Evolutionary conservation across 768 basidiomycete genomes (phyloP).

Genomic region (Boletus huronensis): DNA sequence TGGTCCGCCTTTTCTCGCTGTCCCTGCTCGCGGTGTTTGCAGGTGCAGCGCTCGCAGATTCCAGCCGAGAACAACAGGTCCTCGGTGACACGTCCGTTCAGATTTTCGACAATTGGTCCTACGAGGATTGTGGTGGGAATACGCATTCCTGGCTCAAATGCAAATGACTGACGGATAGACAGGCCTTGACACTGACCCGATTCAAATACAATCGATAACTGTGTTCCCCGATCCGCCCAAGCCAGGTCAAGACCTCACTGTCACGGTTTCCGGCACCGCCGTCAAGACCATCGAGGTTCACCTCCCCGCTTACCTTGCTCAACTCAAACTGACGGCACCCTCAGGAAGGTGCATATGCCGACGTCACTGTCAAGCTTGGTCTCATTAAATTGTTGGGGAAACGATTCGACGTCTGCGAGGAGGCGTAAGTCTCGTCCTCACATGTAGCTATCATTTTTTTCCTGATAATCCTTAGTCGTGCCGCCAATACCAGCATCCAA

Average conservation of each 20-base stretch:
- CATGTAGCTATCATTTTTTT: background rate
- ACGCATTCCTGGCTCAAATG: conserved; percentile 5
- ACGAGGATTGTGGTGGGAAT: conserved; percentile 68
- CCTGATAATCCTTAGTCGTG: conserved; percentile 45
- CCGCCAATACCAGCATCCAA: conserved; percentile 70
- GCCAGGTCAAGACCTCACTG: conserved; percentile 85
- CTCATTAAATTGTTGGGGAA: conserved; percentile 84
- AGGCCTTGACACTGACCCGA: conserved; percentile 45
- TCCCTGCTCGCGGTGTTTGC: conserved; percentile 30
- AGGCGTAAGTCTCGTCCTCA: conserved; percentile 64
- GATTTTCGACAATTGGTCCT: conserved; percentile 57
- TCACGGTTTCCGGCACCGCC: conserved; percentile 67
- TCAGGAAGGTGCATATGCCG: conserved; percentile 88
- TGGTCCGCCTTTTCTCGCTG: conserved; percentile 29
- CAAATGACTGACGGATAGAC: conserved; percentile 8
- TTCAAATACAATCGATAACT: conserved; percentile 67
- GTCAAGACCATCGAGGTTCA: conserved; percentile 61
- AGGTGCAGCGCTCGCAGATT: conserved; percentile 22
- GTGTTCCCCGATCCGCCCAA: conserved; percentile 86
- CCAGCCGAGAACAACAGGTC: conserved; percentile 30
- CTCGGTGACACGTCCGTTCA: conserved; percentile 30
- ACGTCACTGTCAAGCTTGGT: conserved; percentile 92
- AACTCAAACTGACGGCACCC: conserved; percentile 8
- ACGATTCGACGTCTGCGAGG: conserved; percentile 85
- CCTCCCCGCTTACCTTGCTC: background rate